Base-by-base conservation (phyloP, 2,329 filamentous ascomycete genomes). In the Orbilia brochopaga region DNA sequence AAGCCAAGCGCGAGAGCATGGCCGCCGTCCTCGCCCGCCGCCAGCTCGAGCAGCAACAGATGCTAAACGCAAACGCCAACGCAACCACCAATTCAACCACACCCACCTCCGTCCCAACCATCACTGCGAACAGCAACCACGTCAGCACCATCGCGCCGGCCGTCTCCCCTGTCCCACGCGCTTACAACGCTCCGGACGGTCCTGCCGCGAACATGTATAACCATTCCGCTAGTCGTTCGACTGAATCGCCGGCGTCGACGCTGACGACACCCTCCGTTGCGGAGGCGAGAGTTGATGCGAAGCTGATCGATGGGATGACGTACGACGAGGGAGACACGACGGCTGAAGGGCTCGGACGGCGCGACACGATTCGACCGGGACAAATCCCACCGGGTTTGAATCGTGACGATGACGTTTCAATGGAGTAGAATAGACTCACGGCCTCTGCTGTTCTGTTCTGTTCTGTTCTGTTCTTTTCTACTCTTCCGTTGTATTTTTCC, bases 301-400 rank as follows among this genome's bases (percentile, higher is more conserved):
- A 75, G 46, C 50, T 77, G 61, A 75, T 77, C 44, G 74, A 74
- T 64, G 75, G 75, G 19, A 76, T 77, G 75, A 76, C 75, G n/a
- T 76, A 76, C 42, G 76, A 77, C 60, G 75, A 76, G 17, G 75
- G 72, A 0, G 73, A 76, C 37, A 74, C 67, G 50, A 46, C 73
- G 51, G 51, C 42, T 59, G 51, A 65, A 59, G 37, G 72, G 40
- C 35, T 65, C 8, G 61, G 72, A 21, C 59, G 73, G 48, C 60
- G 60, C 13, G 61, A 69, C 66, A 72, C 67, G 19, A 60, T 72
- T 61, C 67, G 67, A 27, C 67, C 67, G 17, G 67, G 67, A 3
- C 67, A 72, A 50, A 65, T 72, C 40, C 60, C 67, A 23, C 55
- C 67, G 15, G 67, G 67, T 2, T 53, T 72, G 51, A 23, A 56